Base-by-base conservation (phyloP, 495 filamentous ascomycete genomes). In the Xanthoparmelia taractica region DNA sequence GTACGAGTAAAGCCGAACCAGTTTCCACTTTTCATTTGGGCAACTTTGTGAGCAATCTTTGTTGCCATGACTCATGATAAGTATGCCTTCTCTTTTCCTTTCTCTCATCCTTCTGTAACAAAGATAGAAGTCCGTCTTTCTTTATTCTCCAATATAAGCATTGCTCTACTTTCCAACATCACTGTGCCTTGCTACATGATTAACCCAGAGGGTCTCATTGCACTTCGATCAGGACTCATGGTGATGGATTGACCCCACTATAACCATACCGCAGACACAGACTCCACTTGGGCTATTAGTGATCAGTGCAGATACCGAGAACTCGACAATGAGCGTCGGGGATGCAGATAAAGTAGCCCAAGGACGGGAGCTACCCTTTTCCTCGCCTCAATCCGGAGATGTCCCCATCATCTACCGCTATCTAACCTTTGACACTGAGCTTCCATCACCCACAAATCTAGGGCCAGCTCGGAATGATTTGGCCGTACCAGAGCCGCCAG, bases 341-440 rank as follows among this genome's bases (percentile, higher is more conserved):
- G 4, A 25, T 60, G 4, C 1, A 43, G 4, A 55, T 27, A 43
- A 29, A 52, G 18, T 4, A 23, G 8, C 33, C 5, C 18, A 23
- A 38, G 40, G 38, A 18, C 37, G 63, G 57, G 52, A 15, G 57
- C 38, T 64, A 59, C 58, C 33, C 10, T 41, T 57, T 41, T 63
- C 65, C 64, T 13, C 50, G 60, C n/a, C 61, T 37, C 33, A 47
- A 17, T 15, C 29, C 4, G 34, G 34, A 33, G 41, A 63, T 13
- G 36, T 54, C 25, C 61, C 66, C 54, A 88, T 94, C 64, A 76
- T 82, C 18, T 83, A 84, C 69, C 80, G 84, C 34, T 93, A 92
- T 69, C 78, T 96, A 20, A 89, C 85, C 37, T 87, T 91, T 61
- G 80, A 86, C 27, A 93, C 87, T 8, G 69, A 77, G 13, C 70